Evolutionary conservation across 768 basidiomycete species (phyloP), one percentile per base, ranked within the genome.

Genomic region (Omphalotus guepiniiformis): DNA sequence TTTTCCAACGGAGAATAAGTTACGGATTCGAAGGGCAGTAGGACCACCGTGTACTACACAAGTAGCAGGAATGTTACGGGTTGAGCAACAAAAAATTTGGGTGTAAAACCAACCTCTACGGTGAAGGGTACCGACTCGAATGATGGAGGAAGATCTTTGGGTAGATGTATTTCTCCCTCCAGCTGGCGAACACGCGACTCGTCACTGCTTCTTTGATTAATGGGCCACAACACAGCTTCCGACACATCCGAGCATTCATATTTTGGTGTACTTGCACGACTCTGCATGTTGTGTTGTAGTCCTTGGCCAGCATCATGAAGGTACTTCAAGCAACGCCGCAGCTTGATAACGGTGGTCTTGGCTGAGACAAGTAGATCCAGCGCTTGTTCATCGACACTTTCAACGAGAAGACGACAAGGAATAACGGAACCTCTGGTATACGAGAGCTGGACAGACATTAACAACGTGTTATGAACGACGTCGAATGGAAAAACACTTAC

Each of bases 391-490:
- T 70, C 60, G 2, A 48, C 46, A 50, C 65, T 60, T 21, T 58
- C 52, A 21, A 72, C 50, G 16, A 56, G 51, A 3, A 72, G 37
- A 36, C 61, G 56, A 41, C 63, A 66, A 8, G 72, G 70, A 19
- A 74, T 63, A n/a, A 66, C 56, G 2, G 68, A 59, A 7, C 71
- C 72, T 28, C 71, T 63, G 6, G 68, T 65, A 45, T 70, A 74
- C 18, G 56, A 61, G 36, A 64, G 55, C 69, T 67, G 18, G 30
- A 13, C 2, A 29, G 1, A 22, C 6, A 12, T 19, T 1, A 26
- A 25, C 8, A 9, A 27, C 8, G 30, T 12, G 15, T 29, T 7
- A 21, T 16, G 22, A 44, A 34, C 16, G 28, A 11, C 2, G 9
- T 4, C 5, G 13, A 13, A 23, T 26, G 16, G 35, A 29, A 47